Percentiles rank a stretch among this genome's conserved stretches.
These are phyloP conservation scores for Fusarium sp. DNA, from an alignment of 2,329 filamentous ascomycete genomes.

Conservation along the genomic window DNA sequence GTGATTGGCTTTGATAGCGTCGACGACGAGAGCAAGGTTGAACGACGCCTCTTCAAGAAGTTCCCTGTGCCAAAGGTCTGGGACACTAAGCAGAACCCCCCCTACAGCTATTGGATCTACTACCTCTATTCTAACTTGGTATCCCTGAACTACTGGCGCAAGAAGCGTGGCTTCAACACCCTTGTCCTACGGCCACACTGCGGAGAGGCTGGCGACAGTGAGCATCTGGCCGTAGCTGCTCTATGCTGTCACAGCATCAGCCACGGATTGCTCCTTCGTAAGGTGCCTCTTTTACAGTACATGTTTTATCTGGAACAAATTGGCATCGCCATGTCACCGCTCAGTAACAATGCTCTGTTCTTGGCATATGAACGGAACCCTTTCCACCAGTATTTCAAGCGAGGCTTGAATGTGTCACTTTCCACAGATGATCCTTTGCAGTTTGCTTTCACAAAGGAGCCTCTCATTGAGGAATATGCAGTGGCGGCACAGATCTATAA, in stretches of 20 bases:
- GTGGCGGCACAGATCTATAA: conserved; percentile 99
- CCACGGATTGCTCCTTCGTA: conserved; percentile 89
- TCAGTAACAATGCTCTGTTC: conserved; percentile 97
- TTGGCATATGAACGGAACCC: conserved; percentile 96
- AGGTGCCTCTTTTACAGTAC: conserved; percentile 94
- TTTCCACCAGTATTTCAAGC: conserved; percentile 93
- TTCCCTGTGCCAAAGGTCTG: conserved; percentile 90
- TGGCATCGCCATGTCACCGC: conserved; percentile 97
- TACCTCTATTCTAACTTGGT: conserved; percentile 94
- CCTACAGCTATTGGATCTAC: conserved; percentile 99
- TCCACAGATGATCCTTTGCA: conserved; percentile 97
- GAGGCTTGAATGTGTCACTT: conserved; percentile 92
- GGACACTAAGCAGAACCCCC: conserved; percentile 93
- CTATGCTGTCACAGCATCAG: conserved; percentile 97
- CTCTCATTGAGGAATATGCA: conserved; percentile 96
- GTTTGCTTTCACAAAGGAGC: conserved; percentile 98
- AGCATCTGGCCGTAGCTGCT: conserved; percentile 90
- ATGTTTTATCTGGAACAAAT: conserved; percentile 98
- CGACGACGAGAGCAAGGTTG: conserved; percentile 96
- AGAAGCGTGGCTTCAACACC: conserved; percentile 92
- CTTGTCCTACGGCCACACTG: conserved; percentile 93
- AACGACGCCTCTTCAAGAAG: conserved; percentile 92
- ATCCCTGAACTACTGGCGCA: conserved; percentile 90
- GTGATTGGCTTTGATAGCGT: conserved; percentile 98
- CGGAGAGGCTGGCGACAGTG: conserved; percentile 94